Evolutionary conservation across 768 basidiomycete species (phyloP).

Genomic region (Psilocybe tampanensis): DNA sequence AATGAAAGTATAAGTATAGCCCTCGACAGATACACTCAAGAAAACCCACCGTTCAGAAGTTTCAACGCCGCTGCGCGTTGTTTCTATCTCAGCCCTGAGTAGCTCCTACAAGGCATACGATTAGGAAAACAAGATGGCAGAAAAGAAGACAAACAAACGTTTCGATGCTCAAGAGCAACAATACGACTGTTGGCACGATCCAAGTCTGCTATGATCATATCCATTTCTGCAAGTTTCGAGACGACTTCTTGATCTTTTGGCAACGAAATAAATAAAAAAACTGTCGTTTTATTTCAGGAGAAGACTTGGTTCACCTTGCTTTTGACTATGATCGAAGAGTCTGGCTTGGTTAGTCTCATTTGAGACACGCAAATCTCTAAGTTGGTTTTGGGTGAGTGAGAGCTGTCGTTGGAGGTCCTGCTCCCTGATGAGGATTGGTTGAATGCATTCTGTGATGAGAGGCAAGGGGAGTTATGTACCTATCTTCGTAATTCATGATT

Average conservation of each 20-base stretch:
- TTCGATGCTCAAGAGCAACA: slow-evolving; percentile 89
- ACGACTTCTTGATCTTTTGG: slow-evolving; percentile 85
- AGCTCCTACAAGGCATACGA: slow-evolving; percentile 61
- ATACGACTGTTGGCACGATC: slow-evolving; percentile 95
- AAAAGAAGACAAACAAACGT: slow-evolving; percentile 50
- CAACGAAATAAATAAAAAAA: not conserved
- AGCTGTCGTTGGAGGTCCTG: slow-evolving; percentile 93
- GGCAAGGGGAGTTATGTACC: slow-evolving; percentile 44
- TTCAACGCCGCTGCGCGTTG: slow-evolving; percentile 79
- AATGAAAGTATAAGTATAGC: not conserved
- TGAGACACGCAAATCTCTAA: slow-evolving; percentile 86
- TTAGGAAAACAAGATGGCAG: not conserved
- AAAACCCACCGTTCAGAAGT: slow-evolving; percentile 64
- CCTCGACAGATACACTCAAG: not conserved
- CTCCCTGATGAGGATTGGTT: slow-evolving; percentile 56
- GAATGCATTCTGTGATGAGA: not conserved
- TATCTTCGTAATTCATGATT: slow-evolving; percentile 93
- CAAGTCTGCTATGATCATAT: slow-evolving; percentile 93
- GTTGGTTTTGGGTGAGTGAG: slow-evolving; percentile 82
- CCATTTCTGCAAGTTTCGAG: slow-evolving; percentile 88
- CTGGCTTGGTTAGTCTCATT: slow-evolving; percentile 94
- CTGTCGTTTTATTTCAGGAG: not conserved
- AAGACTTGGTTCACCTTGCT: slow-evolving; percentile 62
- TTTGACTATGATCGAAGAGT: slow-evolving; percentile 86
- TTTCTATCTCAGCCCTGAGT: slow-evolving; percentile 94